Percentiles rank a stretch among this genome's conserved stretches.
Conservation (phyloP, 495 filamentous ascomycete genomes). For the Thozetella sp. region DNA sequence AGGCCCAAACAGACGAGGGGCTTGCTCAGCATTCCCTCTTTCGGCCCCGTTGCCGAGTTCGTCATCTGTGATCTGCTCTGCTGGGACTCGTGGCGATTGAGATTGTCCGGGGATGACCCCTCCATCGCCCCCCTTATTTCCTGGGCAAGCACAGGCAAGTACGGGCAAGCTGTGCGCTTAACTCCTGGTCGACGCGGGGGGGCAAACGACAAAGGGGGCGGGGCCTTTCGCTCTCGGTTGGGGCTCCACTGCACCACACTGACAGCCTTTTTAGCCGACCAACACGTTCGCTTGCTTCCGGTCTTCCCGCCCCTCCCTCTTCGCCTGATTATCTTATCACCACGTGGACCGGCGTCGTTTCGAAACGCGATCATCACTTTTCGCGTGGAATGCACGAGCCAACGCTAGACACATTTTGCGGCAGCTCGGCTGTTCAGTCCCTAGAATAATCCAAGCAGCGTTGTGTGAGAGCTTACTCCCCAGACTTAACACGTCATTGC, state of each 20-base stretch:
- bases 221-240: no score
- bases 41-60: not conserved
- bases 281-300: not conserved
- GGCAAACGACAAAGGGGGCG: no score
- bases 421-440: no score
- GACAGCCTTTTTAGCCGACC: not conserved
- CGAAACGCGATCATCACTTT: not conserved
- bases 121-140: not conserved
- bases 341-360: not conserved
- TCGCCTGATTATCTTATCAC: not conserved
- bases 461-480: no score
- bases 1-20: no score
- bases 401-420: no score
- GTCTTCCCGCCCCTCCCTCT: not conserved
- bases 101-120: not conserved
- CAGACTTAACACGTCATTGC: no score
- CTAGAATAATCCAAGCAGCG: no score
- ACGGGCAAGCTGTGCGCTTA: no score
- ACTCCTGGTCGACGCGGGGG: no score
- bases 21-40: not conserved
- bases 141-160: not conserved
- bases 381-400: not conserved
- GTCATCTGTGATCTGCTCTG: not conserved
- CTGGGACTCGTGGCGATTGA: not conserved
- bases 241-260: no score